Conservation (phyloP, 345 rosid species). For the Camelina neglecta region DNA sequence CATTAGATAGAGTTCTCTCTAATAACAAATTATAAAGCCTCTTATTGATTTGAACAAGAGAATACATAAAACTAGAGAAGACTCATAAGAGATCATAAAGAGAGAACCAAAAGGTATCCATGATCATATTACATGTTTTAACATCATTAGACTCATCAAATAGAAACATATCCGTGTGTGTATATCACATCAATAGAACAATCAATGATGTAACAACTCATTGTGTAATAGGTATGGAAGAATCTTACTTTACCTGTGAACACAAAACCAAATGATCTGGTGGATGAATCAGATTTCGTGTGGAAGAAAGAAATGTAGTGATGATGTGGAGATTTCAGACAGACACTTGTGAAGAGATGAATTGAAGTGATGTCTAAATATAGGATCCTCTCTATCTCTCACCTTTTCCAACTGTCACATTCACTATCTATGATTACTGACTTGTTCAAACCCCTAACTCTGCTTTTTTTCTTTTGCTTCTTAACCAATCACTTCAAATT, state of each 20-base stretch:
- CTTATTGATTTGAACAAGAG: constrained; percentile 19
- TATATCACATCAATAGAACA: constrained; percentile 10
- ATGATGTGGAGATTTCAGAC: constrained; percentile 35
- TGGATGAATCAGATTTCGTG: constrained; percentile 6
- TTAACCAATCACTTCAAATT: constrained; percentile 36
- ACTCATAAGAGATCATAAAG: constrained; percentile 8
- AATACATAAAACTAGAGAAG: constrained; percentile 13
- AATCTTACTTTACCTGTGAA: constrained; percentile 32
- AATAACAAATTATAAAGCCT: constrained; percentile 10
- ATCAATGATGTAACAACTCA: constrained; percentile 21
- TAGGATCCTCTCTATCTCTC: constrained; percentile 25
- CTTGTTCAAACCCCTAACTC: constrained; percentile 35
- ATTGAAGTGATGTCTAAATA: constrained; percentile 41
- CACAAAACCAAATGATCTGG: constrained; percentile 30
- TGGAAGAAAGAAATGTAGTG: constrained; percentile 16
- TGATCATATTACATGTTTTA: neutral
- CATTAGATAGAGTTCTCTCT: constrained; percentile 49
- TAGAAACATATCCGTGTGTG: neutral
- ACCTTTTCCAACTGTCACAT: constrained; percentile 45
- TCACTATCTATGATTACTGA: constrained; percentile 44
- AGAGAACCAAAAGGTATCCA: constrained; percentile 12
- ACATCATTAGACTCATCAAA: neutral
- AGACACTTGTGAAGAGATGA: constrained; percentile 31
- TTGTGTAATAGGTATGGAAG: constrained; percentile 10
- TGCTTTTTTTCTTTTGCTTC: constrained; percentile 28